Conservation (phyloP, 1,139 yeast genomes). For the Candida glucosophila region DNA sequence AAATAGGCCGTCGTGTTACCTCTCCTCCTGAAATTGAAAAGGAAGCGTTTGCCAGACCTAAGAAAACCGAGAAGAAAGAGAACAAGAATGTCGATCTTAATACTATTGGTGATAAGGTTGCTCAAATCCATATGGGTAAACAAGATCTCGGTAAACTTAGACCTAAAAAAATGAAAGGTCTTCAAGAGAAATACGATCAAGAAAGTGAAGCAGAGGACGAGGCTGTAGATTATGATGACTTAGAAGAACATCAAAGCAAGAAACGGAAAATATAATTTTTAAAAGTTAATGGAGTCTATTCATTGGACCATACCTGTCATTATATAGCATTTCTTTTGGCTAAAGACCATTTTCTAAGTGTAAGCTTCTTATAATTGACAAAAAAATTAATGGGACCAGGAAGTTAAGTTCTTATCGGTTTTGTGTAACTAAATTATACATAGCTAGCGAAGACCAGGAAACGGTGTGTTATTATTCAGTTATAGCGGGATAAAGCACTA, state of each 20-base stretch:
- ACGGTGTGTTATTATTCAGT: no score
- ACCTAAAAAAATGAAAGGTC: constrained; percentile 98
- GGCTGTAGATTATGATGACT: constrained; percentile 29
- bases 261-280: constrained; percentile 19
- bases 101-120: constrained; percentile 92
- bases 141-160: constrained; percentile 88
- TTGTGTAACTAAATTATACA: no score
- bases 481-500: no score
- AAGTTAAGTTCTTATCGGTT: no score
- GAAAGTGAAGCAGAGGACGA: constrained; percentile 36
- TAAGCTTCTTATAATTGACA: no score
- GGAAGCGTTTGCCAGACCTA: constrained; percentile 80
- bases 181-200: constrained; percentile 81
- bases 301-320: no score
- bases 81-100: constrained; percentile 89
- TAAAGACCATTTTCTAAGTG: no score
- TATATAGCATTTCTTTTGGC: no score
- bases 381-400: no score
- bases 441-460: no score
- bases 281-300: no score
- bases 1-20: constrained; percentile 78
- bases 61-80: constrained; percentile 70
- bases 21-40: constrained; percentile 85
- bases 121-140: constrained; percentile 91
- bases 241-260: constrained; percentile 29